A percentile compares a stretch with the other conserved stretches of the same genome.
phyloP scores from a whole-genome alignment of 1,284 basidiomycete species.

The Heliocybe sulcata region DNA sequence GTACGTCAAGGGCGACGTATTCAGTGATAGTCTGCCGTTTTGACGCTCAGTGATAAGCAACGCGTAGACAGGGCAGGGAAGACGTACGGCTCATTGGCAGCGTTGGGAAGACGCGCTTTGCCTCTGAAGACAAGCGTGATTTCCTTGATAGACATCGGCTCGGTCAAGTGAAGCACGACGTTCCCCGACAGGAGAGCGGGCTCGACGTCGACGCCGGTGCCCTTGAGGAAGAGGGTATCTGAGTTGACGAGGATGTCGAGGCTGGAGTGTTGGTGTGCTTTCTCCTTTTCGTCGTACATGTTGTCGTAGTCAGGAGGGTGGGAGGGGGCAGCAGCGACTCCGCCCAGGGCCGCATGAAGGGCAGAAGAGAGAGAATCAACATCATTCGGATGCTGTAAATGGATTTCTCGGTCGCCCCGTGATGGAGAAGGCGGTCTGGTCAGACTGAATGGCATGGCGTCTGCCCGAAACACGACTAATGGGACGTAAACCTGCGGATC shows the following conservation, averaged over 20 bases:
- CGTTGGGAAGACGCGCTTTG: slow-evolving; percentile 68
- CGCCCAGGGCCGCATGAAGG: slow-evolving; percentile 22
- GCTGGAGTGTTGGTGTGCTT: slow-evolving; percentile 28
- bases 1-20: slow-evolving; percentile 49
- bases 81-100: slow-evolving; percentile 61
- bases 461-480: not conserved
- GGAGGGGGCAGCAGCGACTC: slow-evolving; percentile 21
- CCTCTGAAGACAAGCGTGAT: slow-evolving; percentile 80
- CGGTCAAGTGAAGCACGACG: slow-evolving; percentile 70
- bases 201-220: slow-evolving; percentile 79
- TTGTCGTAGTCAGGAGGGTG: slow-evolving; percentile 22
- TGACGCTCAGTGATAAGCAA: slow-evolving; percentile 8
- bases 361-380: slow-evolving; percentile 24
- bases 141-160: slow-evolving; percentile 82
- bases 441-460: slow-evolving; percentile 1
- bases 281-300: slow-evolving; percentile 38
- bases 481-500: not conserved
- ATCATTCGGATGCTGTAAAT: slow-evolving; percentile 9
- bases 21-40: slow-evolving; percentile 31
- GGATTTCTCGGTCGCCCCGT: not conserved
- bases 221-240: slow-evolving; percentile 65
- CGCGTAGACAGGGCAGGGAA: slow-evolving; percentile 10
- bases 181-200: slow-evolving; percentile 71
- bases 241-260: slow-evolving; percentile 74
- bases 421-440: slow-evolving; percentile 2